A percentile compares a stretch with the other conserved stretches of the same genome.
Evolutionary conservation across 176 grass and related monocot species (phyloP).

Genomic region (Pharus latifolius): DNA sequence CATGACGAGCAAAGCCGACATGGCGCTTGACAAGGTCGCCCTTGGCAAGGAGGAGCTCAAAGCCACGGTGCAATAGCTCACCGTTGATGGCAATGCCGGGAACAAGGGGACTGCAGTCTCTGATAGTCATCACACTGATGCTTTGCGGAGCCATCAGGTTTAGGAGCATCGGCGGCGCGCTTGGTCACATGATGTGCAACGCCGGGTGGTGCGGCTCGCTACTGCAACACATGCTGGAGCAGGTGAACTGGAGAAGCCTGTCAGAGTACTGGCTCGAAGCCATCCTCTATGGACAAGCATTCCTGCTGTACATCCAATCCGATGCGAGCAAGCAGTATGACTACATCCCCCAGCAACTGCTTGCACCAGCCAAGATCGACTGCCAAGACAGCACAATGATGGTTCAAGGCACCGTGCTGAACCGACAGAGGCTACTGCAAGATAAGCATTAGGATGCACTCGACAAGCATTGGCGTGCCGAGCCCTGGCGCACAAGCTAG

Average conservation of each 20-base stretch:
- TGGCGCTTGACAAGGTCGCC: not conserved
- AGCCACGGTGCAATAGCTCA: not conserved
- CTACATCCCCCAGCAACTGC: constrained; percentile 9
- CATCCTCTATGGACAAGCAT: not conserved
- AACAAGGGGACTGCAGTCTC: not conserved
- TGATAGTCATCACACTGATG: constrained; percentile 14
- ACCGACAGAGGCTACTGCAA: not conserved
- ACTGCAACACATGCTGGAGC: not conserved
- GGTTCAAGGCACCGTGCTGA: not conserved
- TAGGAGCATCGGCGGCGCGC: constrained; percentile 5
- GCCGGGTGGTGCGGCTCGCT: not conserved
- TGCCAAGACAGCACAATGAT: constrained; percentile 27
- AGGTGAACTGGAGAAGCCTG: constrained; percentile 11
- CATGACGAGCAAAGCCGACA: not conserved
- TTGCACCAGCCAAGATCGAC: constrained; percentile 8
- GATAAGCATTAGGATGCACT: not conserved
- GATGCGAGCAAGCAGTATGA: not conserved
- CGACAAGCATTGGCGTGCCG: constrained; percentile 1
- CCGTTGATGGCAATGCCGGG: not conserved
- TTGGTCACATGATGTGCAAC: not conserved
- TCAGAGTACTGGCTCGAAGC: constrained; percentile 12
- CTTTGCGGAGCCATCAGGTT: constrained; percentile 19
- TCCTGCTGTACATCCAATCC: not conserved
- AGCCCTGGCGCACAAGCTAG: not conserved
- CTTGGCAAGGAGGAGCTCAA: constrained; percentile 12